A percentile compares a stretch with the other conserved stretches of the same genome.
Evolutionary conservation across 179 eudicot species (phyloP).

Genomic region (Beta corolliflora): DNA sequence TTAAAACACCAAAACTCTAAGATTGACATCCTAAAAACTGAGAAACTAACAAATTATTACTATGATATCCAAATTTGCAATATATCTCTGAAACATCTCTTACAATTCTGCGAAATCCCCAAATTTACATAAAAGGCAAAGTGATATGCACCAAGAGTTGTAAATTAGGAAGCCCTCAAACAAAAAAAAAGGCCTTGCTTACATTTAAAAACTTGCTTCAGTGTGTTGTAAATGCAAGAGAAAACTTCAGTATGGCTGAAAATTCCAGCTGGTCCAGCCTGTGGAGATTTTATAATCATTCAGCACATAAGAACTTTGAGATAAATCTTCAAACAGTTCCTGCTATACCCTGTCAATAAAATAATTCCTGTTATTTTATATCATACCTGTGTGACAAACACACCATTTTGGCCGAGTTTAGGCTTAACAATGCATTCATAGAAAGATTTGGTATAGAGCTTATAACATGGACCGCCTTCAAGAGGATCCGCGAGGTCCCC

Average conservation of each 20-base stretch:
- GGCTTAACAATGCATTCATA: constrained; percentile 77
- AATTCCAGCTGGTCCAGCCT: constrained; percentile 98
- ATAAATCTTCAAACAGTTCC: neutral
- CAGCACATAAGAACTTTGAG: neutral
- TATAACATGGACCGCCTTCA: constrained; percentile 94
- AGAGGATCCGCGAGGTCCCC: constrained; percentile 93
- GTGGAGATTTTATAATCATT: constrained; percentile 2
- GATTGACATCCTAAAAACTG: neutral
- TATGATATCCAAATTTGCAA: too few species aligned
- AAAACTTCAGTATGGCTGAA: constrained; percentile 93
- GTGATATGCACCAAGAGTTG: too few species aligned
- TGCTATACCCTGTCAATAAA: too few species aligned
- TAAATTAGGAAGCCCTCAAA: too few species aligned
- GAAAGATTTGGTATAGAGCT: constrained; percentile 87
- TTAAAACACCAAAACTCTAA: neutral
- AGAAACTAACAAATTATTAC: too few species aligned
- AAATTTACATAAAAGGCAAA: too few species aligned
- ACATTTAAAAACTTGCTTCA: constrained; percentile 91
- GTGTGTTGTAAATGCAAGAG: constrained; percentile 85
- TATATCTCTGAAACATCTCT: too few species aligned
- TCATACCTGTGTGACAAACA: constrained; percentile 85
- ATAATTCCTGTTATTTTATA: neutral
- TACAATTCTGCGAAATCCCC: too few species aligned
- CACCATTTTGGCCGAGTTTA: constrained; percentile 64
- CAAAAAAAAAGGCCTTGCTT: constrained; percentile 20